A percentile compares a stretch with the other conserved stretches of the same genome.
These are phyloP conservation scores for Amaranthus tricolor DNA, from an alignment of 179 eudicot genomes.

Conservation along the genomic window DNA sequence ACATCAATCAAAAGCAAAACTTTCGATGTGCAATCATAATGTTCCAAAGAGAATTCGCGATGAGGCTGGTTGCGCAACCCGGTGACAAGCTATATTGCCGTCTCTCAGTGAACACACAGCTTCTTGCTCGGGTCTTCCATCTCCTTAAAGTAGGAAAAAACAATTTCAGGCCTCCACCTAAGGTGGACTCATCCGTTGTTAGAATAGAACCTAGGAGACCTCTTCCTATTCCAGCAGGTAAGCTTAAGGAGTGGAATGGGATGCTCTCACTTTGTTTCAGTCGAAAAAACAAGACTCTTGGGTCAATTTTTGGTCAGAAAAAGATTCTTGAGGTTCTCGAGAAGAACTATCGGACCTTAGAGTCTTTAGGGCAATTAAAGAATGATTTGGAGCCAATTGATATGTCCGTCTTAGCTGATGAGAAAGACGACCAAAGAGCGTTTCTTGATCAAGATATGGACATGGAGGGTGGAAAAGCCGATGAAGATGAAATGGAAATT, in stretches of 20 bases:
- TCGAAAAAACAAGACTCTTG: slow-evolving; percentile 73
- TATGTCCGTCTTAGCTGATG: slow-evolving; percentile 46
- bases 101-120: slow-evolving; percentile 87
- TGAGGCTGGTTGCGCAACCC: slow-evolving; percentile 91
- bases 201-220: slow-evolving; percentile 91
- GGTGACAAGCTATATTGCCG: slow-evolving; percentile 90
- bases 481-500: slow-evolving; percentile 62
- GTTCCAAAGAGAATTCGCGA: slow-evolving; percentile 92
- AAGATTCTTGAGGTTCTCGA: slow-evolving; percentile 56
- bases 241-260: slow-evolving; percentile 89
- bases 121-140: slow-evolving; percentile 71
- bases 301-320: slow-evolving; percentile 73
- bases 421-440: slow-evolving; percentile 32
- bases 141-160: slow-evolving; percentile 83
- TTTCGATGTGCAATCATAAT: slow-evolving; percentile 86
- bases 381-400: slow-evolving; percentile 38
- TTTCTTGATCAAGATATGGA: slow-evolving; percentile 42
- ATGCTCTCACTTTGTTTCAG: slow-evolving; percentile 70
- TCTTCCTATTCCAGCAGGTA: slow-evolving; percentile 50
- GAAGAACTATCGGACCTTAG: slow-evolving; percentile 77
- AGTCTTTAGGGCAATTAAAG: slow-evolving; percentile 55
- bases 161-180: slow-evolving; percentile 92
- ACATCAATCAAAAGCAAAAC: slow-evolving; percentile 50
- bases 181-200: slow-evolving; percentile 92
- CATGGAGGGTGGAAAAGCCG: slow-evolving; percentile 44